Conservation (phyloP, 495 filamentous ascomycete species). For the Aspergillus bertholletiae region DNA sequence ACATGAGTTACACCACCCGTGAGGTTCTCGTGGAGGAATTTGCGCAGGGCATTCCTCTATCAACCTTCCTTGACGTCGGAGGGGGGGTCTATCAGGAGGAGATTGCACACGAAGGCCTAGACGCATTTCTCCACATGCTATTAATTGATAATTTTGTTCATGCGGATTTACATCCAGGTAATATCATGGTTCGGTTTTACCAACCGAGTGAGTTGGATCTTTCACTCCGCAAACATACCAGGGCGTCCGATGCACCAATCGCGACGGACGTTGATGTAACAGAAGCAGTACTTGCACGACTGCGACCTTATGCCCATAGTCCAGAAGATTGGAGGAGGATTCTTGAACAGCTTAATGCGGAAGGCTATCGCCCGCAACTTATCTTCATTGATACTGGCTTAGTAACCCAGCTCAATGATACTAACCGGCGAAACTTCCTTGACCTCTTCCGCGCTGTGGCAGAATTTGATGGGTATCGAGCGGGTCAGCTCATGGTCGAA, state of each 20-base stretch:
- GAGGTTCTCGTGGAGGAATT: slow-evolving; percentile 96
- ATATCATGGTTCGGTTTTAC: slow-evolving; percentile 99
- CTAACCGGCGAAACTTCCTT: slow-evolving; percentile 86
- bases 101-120: slow-evolving; percentile 91
- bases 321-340: slow-evolving; percentile 67
- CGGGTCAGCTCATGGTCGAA: slow-evolving; percentile 93
- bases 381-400: slow-evolving; percentile 98
- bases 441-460: slow-evolving; percentile 95
- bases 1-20: slow-evolving; percentile 83
- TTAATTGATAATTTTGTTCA: slow-evolving; percentile 98
- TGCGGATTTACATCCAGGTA: slow-evolving; percentile 96
- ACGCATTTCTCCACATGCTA: slow-evolving; percentile 98
- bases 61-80: slow-evolving; percentile 84
- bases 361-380: slow-evolving; percentile 90
- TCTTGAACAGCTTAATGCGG: slow-evolving; percentile 74
- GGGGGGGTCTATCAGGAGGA: slow-evolving; percentile 91
- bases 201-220: slow-evolving; percentile 69
- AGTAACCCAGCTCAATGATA: slow-evolving; percentile 86
- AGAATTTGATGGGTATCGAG: slow-evolving; percentile 95
- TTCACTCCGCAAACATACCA: slow-evolving; percentile 49
- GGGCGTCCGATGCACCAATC: slow-evolving; percentile 50
- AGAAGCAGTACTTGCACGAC: slow-evolving; percentile 73
- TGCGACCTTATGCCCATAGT: slow-evolving; percentile 67
- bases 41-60: slow-evolving; percentile 86
- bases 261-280: slow-evolving; percentile 67